Evolutionary conservation across 2,329 filamentous ascomycete species (phyloP).

Genomic region (Calonectria multiphialidica): DNA sequence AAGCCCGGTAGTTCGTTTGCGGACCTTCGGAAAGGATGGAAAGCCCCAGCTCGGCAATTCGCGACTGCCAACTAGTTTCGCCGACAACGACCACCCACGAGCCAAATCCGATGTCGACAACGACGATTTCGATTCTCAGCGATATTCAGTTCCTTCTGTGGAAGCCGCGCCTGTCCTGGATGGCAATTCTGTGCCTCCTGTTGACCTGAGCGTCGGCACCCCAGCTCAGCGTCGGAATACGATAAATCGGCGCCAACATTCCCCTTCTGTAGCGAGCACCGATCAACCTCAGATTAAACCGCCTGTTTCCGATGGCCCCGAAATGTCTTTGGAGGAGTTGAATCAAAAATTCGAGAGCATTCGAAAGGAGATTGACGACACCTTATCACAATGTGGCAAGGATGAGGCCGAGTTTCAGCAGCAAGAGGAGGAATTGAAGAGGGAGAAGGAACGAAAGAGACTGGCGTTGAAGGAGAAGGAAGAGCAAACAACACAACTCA

Average conservation of each 20-base stretch:
- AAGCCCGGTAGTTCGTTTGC: constrained; percentile 85
- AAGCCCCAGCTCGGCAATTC: constrained; percentile 70
- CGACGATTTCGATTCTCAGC: constrained; percentile 60
- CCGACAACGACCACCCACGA: constrained; percentile 62
- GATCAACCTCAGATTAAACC: constrained; percentile 63
- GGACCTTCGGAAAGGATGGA: constrained; percentile 77
- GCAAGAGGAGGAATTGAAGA: constrained; percentile 76
- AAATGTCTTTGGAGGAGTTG: constrained; percentile 79
- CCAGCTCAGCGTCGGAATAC: constrained; percentile 62
- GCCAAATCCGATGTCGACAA: constrained; percentile 56
- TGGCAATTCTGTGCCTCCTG: constrained; percentile 68
- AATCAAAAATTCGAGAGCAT: constrained; percentile 85
- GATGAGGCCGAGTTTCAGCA: constrained; percentile 79
- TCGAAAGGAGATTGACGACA: constrained; percentile 85
- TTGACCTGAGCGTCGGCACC: constrained; percentile 69
- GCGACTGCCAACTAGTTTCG: constrained; percentile 68
- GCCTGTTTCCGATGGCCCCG: constrained; percentile 64
- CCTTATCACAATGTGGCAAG: constrained; percentile 75
- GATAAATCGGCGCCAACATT: constrained; percentile 79
- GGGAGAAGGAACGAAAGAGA: constrained; percentile 83
- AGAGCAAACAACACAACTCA: constrained; percentile 86
- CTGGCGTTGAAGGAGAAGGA: constrained; percentile 89
- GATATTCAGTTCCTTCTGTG: constrained; percentile 65
- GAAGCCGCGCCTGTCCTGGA: constrained; percentile 74
- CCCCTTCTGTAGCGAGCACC: constrained; percentile 74